Evolutionary conservation across 1,284 basidiomycete species (phyloP), one percentile per base, ranked within the genome.

Genomic region (Cryptococcus sp.): DNA sequence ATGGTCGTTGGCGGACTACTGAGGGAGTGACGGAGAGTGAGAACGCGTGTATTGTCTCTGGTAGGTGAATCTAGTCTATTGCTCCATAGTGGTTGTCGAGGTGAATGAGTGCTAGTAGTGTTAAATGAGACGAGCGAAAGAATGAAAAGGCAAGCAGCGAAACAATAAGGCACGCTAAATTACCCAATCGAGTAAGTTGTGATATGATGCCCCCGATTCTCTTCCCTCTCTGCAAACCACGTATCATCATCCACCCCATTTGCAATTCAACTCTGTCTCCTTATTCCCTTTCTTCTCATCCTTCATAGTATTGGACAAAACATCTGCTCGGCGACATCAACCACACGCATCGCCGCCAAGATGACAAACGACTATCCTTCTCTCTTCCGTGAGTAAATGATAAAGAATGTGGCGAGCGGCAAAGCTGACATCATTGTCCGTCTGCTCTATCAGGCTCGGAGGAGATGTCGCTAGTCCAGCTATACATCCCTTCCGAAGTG

Each of bases 401-500:
- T 52, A 8, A 26, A 15, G 17, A 20, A 38, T 47, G 13, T 20
- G 26, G 38, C 26, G 13, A 20, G 38, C 41, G 26, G 43, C 20
- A 10, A 22, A 25, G 50, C 62, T 64, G 54, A 64, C 51, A 43
- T 39, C 50, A 26, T 41, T 23, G 29, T 15, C 52, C 23, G 26
- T 19, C 16, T 34, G 13, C 29, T 45, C 26, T 15, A 11, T 11
- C 66, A 94, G 92, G 89, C 63, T 95, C 92, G 82, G 92, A 94
- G 81, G 85, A 87, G 81, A 97, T 98, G 94, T 95, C 92, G 83
- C 84, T 96, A 81, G 89, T 97, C 67, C 94, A 99, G 84, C 87
- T 99, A 75, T 96, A 95, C 79, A 90, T 98, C 69, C 96, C 96
- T 50, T 89, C 91, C 49, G 96, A 99, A 83, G 92, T 96, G 55